phyloP scores from a whole-genome alignment of 164 flowering plant genomes.

The Tetrastigma voinierianum region DNA sequence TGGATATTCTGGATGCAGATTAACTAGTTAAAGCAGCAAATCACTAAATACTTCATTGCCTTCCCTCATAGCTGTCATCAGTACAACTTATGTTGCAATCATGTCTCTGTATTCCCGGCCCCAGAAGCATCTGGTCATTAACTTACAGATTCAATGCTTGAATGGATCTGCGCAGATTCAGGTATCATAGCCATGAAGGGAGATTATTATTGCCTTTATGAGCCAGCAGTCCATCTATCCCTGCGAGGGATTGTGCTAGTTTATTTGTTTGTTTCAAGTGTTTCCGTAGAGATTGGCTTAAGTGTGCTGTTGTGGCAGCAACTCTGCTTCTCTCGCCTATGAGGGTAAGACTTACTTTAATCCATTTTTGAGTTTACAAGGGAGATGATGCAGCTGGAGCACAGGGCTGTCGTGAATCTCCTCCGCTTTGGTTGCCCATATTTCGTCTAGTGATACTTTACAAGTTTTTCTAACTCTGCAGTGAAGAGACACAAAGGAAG shows the following conservation, averaged over 20 bases:
- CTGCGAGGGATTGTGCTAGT: constrained; percentile 66
- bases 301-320: constrained; percentile 87
- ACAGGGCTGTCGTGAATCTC: constrained; percentile 65
- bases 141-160: constrained; percentile 6
- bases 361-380: constrained; percentile 49
- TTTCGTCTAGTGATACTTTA: constrained; percentile 36
- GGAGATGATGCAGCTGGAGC: constrained; percentile 31
- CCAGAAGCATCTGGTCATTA: constrained; percentile 64
- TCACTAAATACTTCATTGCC: constrained; percentile 65
- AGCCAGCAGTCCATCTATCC: constrained; percentile 48
- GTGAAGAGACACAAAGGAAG: constrained; percentile 44
- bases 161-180: constrained; percentile 11
- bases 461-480: constrained; percentile 35
- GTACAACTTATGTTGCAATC: constrained; percentile 58
- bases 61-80: constrained; percentile 40
- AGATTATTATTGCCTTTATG: constrained; percentile 41
- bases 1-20: constrained; percentile 50
- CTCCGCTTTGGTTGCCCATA: constrained; percentile 59
- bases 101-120: constrained; percentile 49
- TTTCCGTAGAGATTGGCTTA: constrained; percentile 68
- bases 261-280: constrained; percentile 70
- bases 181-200: constrained; percentile 31
- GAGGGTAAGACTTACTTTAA: constrained; percentile 80
- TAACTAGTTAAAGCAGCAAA: constrained; percentile 93
- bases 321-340: constrained; percentile 66